These are phyloP conservation scores for Schrenkiella parvula DNA, from an alignment of 345 rosid genomes.

Conservation along the genomic window DNA sequence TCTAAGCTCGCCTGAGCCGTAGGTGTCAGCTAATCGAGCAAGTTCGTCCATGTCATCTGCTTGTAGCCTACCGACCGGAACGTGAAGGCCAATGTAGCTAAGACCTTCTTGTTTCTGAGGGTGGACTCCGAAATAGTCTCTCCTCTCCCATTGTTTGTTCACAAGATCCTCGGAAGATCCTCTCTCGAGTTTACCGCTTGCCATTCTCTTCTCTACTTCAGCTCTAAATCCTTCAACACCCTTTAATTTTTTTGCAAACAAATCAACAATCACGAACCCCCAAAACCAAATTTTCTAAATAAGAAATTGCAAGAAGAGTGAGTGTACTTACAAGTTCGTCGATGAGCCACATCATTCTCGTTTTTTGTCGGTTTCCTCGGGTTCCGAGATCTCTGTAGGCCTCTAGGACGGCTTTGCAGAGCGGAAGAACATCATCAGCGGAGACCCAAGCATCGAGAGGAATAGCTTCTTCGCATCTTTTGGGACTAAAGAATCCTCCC, in stretches of 20 bases:
- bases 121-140: slow-evolving; percentile 76
- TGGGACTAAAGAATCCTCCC: slow-evolving; percentile 94
- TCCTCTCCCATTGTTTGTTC: slow-evolving; percentile 74
- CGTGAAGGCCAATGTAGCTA: slow-evolving; percentile 74
- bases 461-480: slow-evolving; percentile 82
- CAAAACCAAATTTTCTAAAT: neutral
- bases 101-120: slow-evolving; percentile 90
- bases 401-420: slow-evolving; percentile 77
- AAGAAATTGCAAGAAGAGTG: neutral
- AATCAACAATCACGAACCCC: slow-evolving; percentile 9
- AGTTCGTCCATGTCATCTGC: slow-evolving; percentile 94
- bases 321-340: slow-evolving; percentile 75
- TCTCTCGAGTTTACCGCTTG: slow-evolving; percentile 55
- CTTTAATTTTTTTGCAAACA: slow-evolving; percentile 29
- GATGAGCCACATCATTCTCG: slow-evolving; percentile 98
- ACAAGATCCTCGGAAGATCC: slow-evolving; percentile 62
- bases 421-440: slow-evolving; percentile 63
- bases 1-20: slow-evolving; percentile 83
- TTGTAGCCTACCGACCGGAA: slow-evolving; percentile 85
- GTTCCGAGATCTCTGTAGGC: slow-evolving; percentile 85
- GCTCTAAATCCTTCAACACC: slow-evolving; percentile 74
- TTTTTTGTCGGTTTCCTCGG: slow-evolving; percentile 87
- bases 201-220: slow-evolving; percentile 78
- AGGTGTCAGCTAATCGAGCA: slow-evolving; percentile 66
- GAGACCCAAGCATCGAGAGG: slow-evolving; percentile 97